A percentile compares a stretch with the other conserved stretches of the same genome.
These are phyloP conservation scores for Nitzschia sp. DNA, from an alignment of 108 stramenopile species.

Conservation along the genomic window DNA sequence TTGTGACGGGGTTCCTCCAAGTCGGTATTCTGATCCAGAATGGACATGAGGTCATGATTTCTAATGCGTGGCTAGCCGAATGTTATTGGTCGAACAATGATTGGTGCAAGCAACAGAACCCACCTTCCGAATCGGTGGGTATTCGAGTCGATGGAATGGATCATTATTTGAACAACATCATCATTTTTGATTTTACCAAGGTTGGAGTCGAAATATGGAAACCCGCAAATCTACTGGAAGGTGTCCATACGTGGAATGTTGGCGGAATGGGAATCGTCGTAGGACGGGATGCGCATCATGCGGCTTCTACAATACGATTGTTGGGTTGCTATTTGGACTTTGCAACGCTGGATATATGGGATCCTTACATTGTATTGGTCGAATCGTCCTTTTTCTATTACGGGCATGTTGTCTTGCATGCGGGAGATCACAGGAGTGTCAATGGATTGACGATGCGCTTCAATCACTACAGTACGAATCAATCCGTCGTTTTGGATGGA, in stretches of 20 bases:
- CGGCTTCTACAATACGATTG: slow-evolving; percentile 1
- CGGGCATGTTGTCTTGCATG: slow-evolving; percentile 10
- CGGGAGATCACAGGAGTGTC: background rate
- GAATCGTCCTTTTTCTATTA: slow-evolving; percentile 19
- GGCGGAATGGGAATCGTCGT: slow-evolving; percentile 12
- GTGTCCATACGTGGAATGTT: slow-evolving; percentile 24
- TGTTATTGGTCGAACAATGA: slow-evolving; percentile 13
- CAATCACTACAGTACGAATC: slow-evolving; percentile 12
- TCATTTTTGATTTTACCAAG: slow-evolving; percentile 6
- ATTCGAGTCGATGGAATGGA: slow-evolving; percentile 6
- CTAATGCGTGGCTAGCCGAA: slow-evolving; percentile 15
- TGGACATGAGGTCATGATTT: slow-evolving; percentile 16
- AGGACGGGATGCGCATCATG: background rate
- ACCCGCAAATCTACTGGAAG: slow-evolving; percentile 8
- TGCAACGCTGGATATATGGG: slow-evolving; percentile 14
- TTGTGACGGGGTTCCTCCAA: slow-evolving; percentile 13
- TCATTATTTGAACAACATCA: slow-evolving; percentile 9
- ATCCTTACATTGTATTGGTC: slow-evolving; percentile 5
- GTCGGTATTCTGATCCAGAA: background rate
- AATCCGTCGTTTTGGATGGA: slow-evolving; percentile 20
- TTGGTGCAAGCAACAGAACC: background rate
- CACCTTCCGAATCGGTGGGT: slow-evolving; percentile 4
- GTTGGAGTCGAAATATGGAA: slow-evolving; percentile 5
- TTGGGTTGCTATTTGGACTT: slow-evolving; percentile 18
- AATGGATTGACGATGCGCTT: slow-evolving; percentile 15